A percentile compares a stretch with the other conserved stretches of the same genome.
phyloP scores from a whole-genome alignment of 139 green algal genomes.

The Chlamydomonas schloesseri region DNA sequence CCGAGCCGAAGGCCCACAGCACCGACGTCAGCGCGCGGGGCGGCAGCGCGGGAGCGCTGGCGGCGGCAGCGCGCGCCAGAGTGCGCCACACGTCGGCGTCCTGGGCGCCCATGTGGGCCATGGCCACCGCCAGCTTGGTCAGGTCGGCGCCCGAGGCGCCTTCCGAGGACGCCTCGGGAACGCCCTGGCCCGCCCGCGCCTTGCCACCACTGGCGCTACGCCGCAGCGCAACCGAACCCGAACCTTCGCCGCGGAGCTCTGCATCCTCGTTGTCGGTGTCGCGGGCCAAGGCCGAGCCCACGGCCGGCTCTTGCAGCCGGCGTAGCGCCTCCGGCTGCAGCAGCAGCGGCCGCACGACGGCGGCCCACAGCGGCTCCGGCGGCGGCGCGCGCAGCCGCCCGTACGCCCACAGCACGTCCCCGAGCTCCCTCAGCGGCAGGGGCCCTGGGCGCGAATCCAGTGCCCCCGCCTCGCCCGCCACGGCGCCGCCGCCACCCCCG shows the following conservation, averaged over 20 bases:
- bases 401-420: conserved; percentile 41
- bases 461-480: not conserved
- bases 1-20: conserved; percentile 35
- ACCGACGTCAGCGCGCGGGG: conserved; percentile 30
- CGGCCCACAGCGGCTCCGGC: not conserved
- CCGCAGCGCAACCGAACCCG: too few relatives aligned
- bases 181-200: too few relatives aligned
- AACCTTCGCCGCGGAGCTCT: too few relatives aligned
- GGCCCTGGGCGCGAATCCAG: not conserved
- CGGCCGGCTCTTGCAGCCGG: not conserved
- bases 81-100: conserved; percentile 15
- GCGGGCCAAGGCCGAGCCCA: too few relatives aligned
- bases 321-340: not conserved
- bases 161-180: too few relatives aligned
- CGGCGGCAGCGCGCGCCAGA: not conserved
- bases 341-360: conserved; percentile 14
- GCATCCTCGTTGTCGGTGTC: too few relatives aligned
- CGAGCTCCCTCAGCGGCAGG: conserved; percentile 11
- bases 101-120: not conserved
- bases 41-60: not conserved
- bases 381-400: conserved; percentile 18
- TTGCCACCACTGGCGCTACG: too few relatives aligned
- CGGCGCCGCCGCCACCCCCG: not conserved
- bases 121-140: conserved; percentile 11
- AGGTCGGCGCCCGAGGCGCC: not conserved